Evolutionary conservation across 192 early-diverging fungal genomes (phyloP), one percentile per base, ranked within the genome.

Genomic region (Spizellomyces sp.): DNA sequence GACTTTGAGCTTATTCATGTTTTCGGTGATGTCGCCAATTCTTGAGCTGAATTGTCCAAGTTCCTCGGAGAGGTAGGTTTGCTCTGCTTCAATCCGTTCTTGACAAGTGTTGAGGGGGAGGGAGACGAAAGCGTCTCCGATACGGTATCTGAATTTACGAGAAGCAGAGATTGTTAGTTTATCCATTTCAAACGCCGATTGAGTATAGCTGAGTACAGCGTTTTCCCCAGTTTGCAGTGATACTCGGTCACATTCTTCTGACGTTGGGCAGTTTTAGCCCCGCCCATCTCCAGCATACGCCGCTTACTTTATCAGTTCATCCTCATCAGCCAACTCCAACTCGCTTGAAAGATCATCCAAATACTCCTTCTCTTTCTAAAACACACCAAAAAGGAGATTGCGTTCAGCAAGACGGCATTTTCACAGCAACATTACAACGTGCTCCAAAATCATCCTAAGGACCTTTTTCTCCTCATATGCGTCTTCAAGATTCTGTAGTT

Each of bases 331-430:
- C 4, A 99, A 83, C 79, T 99, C 96, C 1, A 99, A 83, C 74
- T 99, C 97, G 73, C 80, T 81, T 9, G 88, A 76, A n/a, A 99
- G 84, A 75, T 99, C 97, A 68, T 98, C 94, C 59, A 99, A 82
- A 62, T 94, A 94, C 77, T 98, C 97, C 67, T 92, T 90, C 70
- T 97, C 96, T 65, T 84, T 88, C 87, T 87, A 73, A 14, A 6
- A 15, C 42, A 41, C 15, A 36, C 27, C 27, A 36, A 36, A 36
- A 36, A 36, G 1, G 3, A 36, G 27, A 36, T 36, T 3, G 27
- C 27, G 27, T 36, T 36, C 27, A 36, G 27, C n/a, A n/a, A n/a
- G n/a, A n/a, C n/a, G n/a, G n/a, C n/a, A n/a, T n/a, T n/a, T n/a
- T n/a, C n/a, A 36, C 27, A 36, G 27, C 27, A 36, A 36, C 27